phyloP scores from a whole-genome alignment of 2,329 filamentous ascomycete genomes.

The Didymella exigua region DNA sequence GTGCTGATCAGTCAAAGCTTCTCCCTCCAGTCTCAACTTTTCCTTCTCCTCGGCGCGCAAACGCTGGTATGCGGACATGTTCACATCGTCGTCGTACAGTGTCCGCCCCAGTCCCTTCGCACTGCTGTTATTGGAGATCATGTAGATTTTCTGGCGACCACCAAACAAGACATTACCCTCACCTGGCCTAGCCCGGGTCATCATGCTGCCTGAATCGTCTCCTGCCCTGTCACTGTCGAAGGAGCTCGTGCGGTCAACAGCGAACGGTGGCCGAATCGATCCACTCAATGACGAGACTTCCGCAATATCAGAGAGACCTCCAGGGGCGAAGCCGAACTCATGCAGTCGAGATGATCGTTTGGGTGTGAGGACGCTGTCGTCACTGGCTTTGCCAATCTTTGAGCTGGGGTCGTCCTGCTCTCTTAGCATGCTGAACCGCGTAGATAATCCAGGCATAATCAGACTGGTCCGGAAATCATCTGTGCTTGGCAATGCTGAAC shows the following conservation, averaged over 20 bases:
- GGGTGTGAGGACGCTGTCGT: slow-evolving; percentile 87
- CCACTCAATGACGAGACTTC: slow-evolving; percentile 78
- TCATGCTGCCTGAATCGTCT: slow-evolving; percentile 75
- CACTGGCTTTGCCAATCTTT: slow-evolving; percentile 89
- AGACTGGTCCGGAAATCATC: slow-evolving; percentile 96
- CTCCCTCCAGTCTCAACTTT: slow-evolving; percentile 28
- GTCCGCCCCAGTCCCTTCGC: slow-evolving; percentile 60
- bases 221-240: slow-evolving; percentile 69
- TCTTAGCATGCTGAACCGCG: slow-evolving; percentile 93
- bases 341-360: slow-evolving; percentile 79
- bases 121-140: slow-evolving; percentile 65
- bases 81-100: slow-evolving; percentile 86
- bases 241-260: slow-evolving; percentile 67
- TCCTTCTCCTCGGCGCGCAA: slow-evolving; percentile 65
- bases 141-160: slow-evolving; percentile 93
- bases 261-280: slow-evolving; percentile 62
- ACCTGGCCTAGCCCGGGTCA: slow-evolving; percentile 78
- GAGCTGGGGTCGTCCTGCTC: slow-evolving; percentile 93
- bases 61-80: slow-evolving; percentile 81
- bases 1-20: slow-evolving; percentile 47
- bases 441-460: slow-evolving; percentile 92
- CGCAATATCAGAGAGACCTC: slow-evolving; percentile 78
- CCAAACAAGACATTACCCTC: slow-evolving; percentile 95
- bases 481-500: slow-evolving; percentile 73
- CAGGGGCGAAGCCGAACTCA: slow-evolving; percentile 69